Conservation (phyloP, 139 green algal species). For the Micractinium sp. region DNA sequence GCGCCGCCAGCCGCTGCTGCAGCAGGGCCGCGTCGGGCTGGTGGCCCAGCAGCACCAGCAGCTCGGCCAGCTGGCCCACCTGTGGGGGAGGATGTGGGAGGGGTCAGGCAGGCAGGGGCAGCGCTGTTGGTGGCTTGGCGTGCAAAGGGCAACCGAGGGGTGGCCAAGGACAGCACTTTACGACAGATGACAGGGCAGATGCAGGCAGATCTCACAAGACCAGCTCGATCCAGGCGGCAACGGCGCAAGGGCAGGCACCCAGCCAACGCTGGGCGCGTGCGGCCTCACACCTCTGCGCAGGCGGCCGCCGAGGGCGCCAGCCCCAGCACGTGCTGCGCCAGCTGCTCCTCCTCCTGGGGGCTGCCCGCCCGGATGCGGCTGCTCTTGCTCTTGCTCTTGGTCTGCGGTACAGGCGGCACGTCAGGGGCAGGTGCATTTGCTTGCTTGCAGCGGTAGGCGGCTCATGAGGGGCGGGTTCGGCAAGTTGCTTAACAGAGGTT, state of each 20-base stretch:
- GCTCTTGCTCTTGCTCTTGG: constrained; percentile 35
- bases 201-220: no score
- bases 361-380: constrained; percentile 64
- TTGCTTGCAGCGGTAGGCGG: background rate
- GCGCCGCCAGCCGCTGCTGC: constrained; percentile 65
- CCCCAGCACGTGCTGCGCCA: constrained; percentile 59
- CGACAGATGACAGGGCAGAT: no score
- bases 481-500: no score
- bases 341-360: constrained; percentile 77
- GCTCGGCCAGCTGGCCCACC: constrained; percentile 74
- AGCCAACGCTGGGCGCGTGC: no score
- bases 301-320: constrained; percentile 42
- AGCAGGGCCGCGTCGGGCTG: constrained; percentile 69
- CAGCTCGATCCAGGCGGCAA: no score
- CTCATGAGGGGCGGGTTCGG: background rate
- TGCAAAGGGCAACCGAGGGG: no score
- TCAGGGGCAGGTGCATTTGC: background rate
- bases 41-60: constrained; percentile 83
- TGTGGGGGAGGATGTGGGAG: background rate
- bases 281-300: constrained; percentile 14
- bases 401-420: background rate
- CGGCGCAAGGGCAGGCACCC: no score
- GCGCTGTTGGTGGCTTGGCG: background rate
- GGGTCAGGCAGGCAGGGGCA: constrained; percentile 29
- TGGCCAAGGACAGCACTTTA: background rate